Evolutionary conservation across 1,139 yeast genomes (phyloP).

Genomic region (Yamadazyma friedrichii): DNA sequence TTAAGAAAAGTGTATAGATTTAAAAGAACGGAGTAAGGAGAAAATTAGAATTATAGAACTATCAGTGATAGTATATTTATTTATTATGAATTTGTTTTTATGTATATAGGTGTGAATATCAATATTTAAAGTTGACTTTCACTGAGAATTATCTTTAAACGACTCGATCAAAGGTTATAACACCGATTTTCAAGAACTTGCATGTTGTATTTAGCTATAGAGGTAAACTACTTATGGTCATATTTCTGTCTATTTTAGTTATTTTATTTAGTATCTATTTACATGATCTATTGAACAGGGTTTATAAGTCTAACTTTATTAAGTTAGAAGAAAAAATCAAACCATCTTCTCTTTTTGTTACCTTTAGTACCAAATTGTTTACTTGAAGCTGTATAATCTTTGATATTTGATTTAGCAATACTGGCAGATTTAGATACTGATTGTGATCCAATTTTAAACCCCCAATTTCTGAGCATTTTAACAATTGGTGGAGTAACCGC

Average conservation of each 20-base stretch:
- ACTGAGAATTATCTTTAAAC: too few species aligned
- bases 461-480: constrained; percentile 64
- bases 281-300: not conserved
- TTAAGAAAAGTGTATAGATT: too few species aligned
- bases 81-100: not conserved
- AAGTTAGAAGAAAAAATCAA: constrained; percentile 52
- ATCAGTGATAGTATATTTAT: constrained; percentile 5
- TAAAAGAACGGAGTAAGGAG: too few species aligned
- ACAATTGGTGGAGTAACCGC: constrained; percentile 88
- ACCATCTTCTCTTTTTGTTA: constrained; percentile 56
- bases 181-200: too few species aligned
- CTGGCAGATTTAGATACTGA: constrained; percentile 36
- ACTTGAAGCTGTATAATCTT: constrained; percentile 37
- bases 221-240: too few species aligned
- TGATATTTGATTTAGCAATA: constrained; percentile 26
- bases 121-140: too few species aligned
- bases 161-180: too few species aligned
- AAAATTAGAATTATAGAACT: too few species aligned
- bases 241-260: not conserved
- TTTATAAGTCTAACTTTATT: not conserved
- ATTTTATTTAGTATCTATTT: not conserved
- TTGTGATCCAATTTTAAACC: constrained; percentile 70
- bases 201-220: too few species aligned
- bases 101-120: constrained; percentile 1
- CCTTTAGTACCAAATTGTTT: constrained; percentile 56